Percentiles rank a stretch among this genome's conserved stretches.
Evolutionary conservation across 345 rosid species (phyloP).

Genomic region (Anastatica hierochuntica): DNA sequence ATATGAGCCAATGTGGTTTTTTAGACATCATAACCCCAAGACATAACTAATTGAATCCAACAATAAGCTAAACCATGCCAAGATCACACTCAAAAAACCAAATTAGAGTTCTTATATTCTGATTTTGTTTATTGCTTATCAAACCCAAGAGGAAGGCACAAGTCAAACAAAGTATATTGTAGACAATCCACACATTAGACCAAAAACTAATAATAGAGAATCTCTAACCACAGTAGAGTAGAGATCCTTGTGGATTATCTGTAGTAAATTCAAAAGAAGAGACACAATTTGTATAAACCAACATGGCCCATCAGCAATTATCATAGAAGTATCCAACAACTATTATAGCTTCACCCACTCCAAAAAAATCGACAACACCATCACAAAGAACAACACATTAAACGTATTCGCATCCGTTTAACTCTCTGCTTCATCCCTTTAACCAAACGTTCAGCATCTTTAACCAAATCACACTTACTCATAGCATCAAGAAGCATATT

Average conservation of each 20-base stretch:
- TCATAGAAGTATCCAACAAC: neutral
- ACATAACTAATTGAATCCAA: neutral
- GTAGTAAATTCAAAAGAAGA: slow-evolving; percentile 8
- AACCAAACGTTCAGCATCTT: slow-evolving; percentile 31
- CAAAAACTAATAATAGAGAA: slow-evolving; percentile 10
- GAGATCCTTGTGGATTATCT: slow-evolving; percentile 6
- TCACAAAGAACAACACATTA: no score
- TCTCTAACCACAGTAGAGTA: slow-evolving; percentile 16
- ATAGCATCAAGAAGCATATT: no score
- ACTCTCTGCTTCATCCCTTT: no score
- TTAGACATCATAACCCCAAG: no score
- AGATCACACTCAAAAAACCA: no score
- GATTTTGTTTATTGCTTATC: no score
- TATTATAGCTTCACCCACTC: slow-evolving; percentile 17
- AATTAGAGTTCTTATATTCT: neutral
- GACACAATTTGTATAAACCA: slow-evolving; percentile 1
- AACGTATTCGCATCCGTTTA: no score
- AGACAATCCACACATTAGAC: slow-evolving; percentile 8
- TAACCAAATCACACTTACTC: no score
- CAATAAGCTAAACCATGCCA: no score
- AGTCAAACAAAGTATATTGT: no score
- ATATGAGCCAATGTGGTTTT: no score
- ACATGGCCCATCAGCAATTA: slow-evolving; percentile 14
- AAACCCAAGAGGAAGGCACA: no score
- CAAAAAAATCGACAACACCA: slow-evolving; percentile 4